phyloP scores from a whole-genome alignment of 176 grass and related monocot species.

The Ensete ventricosum region DNA sequence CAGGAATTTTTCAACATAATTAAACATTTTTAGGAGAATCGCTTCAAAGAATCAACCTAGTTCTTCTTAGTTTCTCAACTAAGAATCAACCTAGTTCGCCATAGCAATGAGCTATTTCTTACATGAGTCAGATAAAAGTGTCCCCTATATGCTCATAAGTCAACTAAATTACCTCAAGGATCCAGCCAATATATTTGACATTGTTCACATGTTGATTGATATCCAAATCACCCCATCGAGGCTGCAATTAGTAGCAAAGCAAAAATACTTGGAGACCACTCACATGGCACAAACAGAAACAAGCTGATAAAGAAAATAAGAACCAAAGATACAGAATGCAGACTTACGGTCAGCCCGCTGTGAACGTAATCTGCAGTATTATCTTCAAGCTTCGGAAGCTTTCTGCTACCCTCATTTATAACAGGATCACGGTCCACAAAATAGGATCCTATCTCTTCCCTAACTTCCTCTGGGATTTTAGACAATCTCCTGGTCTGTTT shows the following conservation, averaged over 20 bases:
- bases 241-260: slow-evolving; percentile 29
- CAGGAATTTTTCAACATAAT: not conserved
- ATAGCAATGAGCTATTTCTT: not conserved
- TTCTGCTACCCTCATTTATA: slow-evolving; percentile 53
- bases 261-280: slow-evolving; percentile 8
- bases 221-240: slow-evolving; percentile 83
- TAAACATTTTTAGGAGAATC: too few relatives aligned
- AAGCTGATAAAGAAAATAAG: not conserved
- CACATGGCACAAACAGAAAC: not conserved
- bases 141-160: not conserved
- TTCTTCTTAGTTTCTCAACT: not conserved
- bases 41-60: not conserved
- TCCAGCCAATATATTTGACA: slow-evolving; percentile 97
- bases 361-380: slow-evolving; percentile 34
- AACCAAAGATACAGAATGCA: slow-evolving; percentile 6
- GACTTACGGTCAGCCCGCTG: slow-evolving; percentile 85
- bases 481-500: slow-evolving; percentile 75
- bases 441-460: slow-evolving; percentile 83
- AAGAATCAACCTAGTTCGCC: not conserved
- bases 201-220: slow-evolving; percentile 99
- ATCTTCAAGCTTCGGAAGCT: slow-evolving; percentile 47
- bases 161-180: slow-evolving; percentile 62
- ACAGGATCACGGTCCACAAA: slow-evolving; percentile 55
- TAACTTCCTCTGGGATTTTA: slow-evolving; percentile 87
- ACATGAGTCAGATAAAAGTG: not conserved